phyloP scores from a whole-genome alignment of 768 basidiomycete genomes.

The Boletus edulis region DNA sequence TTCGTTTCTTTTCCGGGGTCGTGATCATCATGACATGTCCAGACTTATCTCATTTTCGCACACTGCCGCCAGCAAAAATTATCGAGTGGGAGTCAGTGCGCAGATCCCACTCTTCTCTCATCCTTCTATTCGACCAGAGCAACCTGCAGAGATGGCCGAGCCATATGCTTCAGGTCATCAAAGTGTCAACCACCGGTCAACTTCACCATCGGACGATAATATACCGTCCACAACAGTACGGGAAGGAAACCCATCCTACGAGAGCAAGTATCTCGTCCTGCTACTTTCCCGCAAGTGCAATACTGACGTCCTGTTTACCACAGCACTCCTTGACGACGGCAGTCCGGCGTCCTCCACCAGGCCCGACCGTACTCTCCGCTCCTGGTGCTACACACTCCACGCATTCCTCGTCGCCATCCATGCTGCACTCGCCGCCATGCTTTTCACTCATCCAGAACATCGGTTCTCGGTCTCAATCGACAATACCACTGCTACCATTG shows the following conservation, averaged over 20 bases:
- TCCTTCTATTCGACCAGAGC: neutral
- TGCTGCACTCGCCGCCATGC: neutral
- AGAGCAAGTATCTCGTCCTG: too few species aligned
- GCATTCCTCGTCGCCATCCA: neutral
- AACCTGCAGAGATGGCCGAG: neutral
- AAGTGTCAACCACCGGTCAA: neutral
- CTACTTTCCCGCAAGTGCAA: too few species aligned
- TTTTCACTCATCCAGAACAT: neutral
- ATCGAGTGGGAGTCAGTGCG: too few species aligned
- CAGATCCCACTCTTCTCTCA: neutral
- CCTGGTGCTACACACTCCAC: neutral
- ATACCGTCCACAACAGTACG: neutral
- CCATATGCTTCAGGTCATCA: neutral
- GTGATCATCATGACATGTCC: too few species aligned
- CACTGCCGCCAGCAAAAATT: too few species aligned
- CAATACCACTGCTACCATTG: neutral
- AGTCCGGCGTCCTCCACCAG: too few species aligned
- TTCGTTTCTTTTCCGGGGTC: too few species aligned
- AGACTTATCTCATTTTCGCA: too few species aligned
- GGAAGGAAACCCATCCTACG: too few species aligned
- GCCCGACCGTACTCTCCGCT: neutral
- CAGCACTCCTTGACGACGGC: too few species aligned
- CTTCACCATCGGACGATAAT: neutral
- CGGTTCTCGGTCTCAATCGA: neutral
- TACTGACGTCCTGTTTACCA: too few species aligned